phyloP scores from a whole-genome alignment of 352 stramenopile genomes.

The Globisporangium cederbergense region DNA sequence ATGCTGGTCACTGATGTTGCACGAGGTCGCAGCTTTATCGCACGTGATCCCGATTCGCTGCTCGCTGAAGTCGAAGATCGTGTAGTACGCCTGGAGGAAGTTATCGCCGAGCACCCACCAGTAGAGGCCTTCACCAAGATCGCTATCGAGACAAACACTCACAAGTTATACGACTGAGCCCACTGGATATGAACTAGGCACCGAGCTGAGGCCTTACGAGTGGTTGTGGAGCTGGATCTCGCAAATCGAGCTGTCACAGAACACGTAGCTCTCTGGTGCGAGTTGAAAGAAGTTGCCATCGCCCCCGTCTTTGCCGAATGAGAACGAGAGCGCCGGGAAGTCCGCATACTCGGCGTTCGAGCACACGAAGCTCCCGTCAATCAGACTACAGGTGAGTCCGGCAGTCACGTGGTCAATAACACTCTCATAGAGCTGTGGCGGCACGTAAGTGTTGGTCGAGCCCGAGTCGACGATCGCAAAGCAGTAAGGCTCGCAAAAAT shows the following conservation, averaged over 20 bases:
- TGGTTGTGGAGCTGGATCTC: slow-evolving; percentile 45
- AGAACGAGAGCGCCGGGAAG: slow-evolving; percentile 54
- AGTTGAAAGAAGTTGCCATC: slow-evolving; percentile 41
- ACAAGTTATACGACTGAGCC: not conserved
- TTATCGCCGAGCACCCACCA: slow-evolving; percentile 67
- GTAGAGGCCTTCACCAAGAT: slow-evolving; percentile 33
- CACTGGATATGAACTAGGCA: not conserved
- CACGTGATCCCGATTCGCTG: slow-evolving; percentile 51
- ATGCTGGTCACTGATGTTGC: not conserved
- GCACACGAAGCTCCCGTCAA: slow-evolving; percentile 22
- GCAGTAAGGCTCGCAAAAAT: slow-evolving; percentile 37
- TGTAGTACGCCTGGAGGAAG: slow-evolving; percentile 65
- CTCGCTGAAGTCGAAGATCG: slow-evolving; percentile 48
- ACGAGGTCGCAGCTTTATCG: slow-evolving; percentile 17
- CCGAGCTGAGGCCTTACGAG: slow-evolving; percentile 20
- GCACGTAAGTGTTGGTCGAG: slow-evolving; percentile 44
- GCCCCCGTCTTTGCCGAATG: slow-evolving; percentile 18
- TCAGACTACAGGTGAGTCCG: slow-evolving; percentile 28
- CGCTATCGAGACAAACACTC: slow-evolving; percentile 14
- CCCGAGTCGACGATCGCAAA: slow-evolving; percentile 61
- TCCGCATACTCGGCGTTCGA: slow-evolving; percentile 19
- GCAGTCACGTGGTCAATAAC: slow-evolving; percentile 35
- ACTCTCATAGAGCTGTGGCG: slow-evolving; percentile 33
- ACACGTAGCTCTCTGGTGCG: slow-evolving; percentile 34
- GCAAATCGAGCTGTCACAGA: slow-evolving; percentile 30